Base-by-base conservation (phyloP, 139 green algal genomes). In the Chlorokybus atmophyticus region DNA sequence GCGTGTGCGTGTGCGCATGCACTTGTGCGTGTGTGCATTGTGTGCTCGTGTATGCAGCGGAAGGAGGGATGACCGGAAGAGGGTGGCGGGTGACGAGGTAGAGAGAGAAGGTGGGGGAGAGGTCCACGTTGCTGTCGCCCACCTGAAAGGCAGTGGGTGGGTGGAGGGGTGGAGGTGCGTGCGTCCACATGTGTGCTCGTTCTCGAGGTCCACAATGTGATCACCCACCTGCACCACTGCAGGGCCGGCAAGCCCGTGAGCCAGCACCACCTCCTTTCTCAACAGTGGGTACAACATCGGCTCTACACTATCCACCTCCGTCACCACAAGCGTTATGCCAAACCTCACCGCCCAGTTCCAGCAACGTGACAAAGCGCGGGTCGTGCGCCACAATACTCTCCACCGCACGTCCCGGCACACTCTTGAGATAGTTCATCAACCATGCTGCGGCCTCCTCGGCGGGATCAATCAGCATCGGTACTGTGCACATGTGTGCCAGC, bases 311-410 rank as follows among this genome's bases (percentile, higher is more conserved):
- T 88, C 81, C 6, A 78, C 80, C 59, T 92, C 82, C 29, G 56
- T 40, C 27, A 83, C 56, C 10, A 87, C 41, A 28, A 90, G 68
- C 26, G 73, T 83, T 74, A 88, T 90, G 52, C 84, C 84, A 60
- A 90, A 90, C 31, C 81, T 75, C 3, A 90, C 82, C 1, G 84
- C 62, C n/a, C 19, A 89, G 75, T 68, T 92, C 83, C 28, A 92
- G 60, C 2, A 71, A 76, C 55, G 66, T 92, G 6, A 62, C 50
- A 44, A 92, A 87, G 42, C 66, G 68, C 10, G 66, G 44, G 42
- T 86, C 76, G 32, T 84, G 75, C 75, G 82, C 78, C 29, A 59
- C 77, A 1, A 67, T 74, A 0, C 68, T 48, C 39, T 86, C 70
- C 19, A 75, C 42, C 35, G n/a, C n/a, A n/a, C n/a, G n/a, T n/a